These are phyloP conservation scores for Monosporozyma aquatica DNA, from an alignment of 805 yeast genomes.

Conservation along the genomic window DNA sequence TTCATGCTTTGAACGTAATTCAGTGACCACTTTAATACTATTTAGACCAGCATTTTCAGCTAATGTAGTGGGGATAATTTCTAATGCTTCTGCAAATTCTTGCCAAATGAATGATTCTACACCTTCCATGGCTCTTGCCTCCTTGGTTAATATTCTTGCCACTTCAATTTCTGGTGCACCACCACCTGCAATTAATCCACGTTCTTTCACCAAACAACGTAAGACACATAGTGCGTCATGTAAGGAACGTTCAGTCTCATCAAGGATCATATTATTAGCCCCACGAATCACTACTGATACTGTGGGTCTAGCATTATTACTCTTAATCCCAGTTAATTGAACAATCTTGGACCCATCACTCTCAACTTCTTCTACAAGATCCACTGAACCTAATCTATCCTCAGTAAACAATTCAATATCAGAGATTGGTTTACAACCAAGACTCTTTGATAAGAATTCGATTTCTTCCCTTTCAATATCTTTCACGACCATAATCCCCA, in stretches of 20 bases:
- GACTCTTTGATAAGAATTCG: constrained; percentile 72
- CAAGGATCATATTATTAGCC: constrained; percentile 80
- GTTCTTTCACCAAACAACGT: constrained; percentile 80
- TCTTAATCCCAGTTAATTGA: constrained; percentile 72
- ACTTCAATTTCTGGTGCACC: constrained; percentile 97
- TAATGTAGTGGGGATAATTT: constrained; percentile 85
- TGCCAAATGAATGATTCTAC: constrained; percentile 85
- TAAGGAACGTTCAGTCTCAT: constrained; percentile 93
- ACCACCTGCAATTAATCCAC: constrained; percentile 93
- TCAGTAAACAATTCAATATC: constrained; percentile 90
- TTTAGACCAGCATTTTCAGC: constrained; percentile 95
- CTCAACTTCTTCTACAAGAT: constrained; percentile 83
- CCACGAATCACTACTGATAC: constrained; percentile 92
- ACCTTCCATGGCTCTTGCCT: constrained; percentile 66
- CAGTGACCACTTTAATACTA: constrained; percentile 86
- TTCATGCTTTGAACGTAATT: constrained; percentile 83
- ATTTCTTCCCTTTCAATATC: constrained; percentile 95
- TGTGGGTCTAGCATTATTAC: constrained; percentile 36
- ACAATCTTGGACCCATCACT: constrained; percentile 85
- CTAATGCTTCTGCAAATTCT: constrained; percentile 86
- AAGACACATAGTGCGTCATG: constrained; percentile 97
- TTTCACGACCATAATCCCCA: constrained; percentile 87
- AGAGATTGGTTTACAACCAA: constrained; percentile 94
- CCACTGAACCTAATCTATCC: constrained; percentile 87
- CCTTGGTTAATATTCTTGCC: constrained; percentile 61